Evolutionary conservation across 305 asterid genomes (phyloP).

Genomic region (Fraxinus angustifolia): DNA sequence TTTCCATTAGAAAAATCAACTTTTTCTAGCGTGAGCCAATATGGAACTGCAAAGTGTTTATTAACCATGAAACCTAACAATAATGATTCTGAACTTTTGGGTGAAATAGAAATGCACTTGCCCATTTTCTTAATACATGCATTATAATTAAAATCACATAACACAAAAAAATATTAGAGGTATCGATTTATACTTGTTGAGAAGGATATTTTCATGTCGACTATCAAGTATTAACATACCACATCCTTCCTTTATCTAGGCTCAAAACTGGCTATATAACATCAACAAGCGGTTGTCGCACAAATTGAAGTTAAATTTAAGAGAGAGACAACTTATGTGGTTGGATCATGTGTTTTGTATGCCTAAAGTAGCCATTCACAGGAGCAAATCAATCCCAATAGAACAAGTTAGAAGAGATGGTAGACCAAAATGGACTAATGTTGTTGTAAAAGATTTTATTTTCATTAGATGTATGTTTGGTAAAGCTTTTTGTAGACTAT

Average conservation of each 20-base stretch:
- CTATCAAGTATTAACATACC: background rate
- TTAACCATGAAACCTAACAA: background rate
- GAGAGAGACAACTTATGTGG: background rate
- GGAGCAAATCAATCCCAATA: background rate
- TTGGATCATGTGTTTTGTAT: background rate
- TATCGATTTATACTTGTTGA: background rate
- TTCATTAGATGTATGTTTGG: background rate
- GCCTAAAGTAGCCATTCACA: background rate
- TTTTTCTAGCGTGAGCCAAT: background rate
- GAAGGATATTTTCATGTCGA: background rate
- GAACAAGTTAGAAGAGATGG: background rate
- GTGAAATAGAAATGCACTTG: background rate
- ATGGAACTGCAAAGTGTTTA: background rate
- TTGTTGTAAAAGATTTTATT: background rate
- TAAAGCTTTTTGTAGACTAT: background rate
- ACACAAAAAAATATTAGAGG: background rate
- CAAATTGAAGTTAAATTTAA: background rate
- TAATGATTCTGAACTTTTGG: background rate
- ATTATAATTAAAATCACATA: background rate
- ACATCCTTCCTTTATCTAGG: background rate
- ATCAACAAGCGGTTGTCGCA: background rate
- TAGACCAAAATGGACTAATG: background rate
- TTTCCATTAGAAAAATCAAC: background rate
- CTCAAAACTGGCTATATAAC: background rate
- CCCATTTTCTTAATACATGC: background rate